Evolutionary conservation across 176 grass and related monocot genomes (phyloP), one percentile per base, ranked within the genome.

Genomic region (Pharus latifolius): DNA sequence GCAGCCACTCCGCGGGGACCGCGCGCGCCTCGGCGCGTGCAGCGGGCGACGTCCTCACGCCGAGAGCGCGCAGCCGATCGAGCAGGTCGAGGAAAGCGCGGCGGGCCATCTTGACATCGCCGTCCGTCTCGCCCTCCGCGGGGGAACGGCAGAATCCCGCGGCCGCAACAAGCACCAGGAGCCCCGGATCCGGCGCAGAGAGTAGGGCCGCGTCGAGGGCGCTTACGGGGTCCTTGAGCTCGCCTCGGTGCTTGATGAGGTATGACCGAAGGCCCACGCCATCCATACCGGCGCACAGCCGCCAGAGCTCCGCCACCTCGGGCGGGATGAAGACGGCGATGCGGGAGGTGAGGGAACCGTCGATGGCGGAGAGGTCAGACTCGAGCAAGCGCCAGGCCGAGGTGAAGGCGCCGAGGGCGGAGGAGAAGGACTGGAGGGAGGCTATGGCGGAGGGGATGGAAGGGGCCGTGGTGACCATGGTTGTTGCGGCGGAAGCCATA

Each of bases 271-370:
- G 66, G 5, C 66, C 81, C 5, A 38, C 11, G 0, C 81, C 73
- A 13, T 78, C 81, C 81, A 83, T 83, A 17, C 22, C 81, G 47
- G 73, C 45, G 66, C 81, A 83, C 28, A 83, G 68, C 9, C 77
- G 40, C 12, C 76, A 58, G 73, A 83, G 58, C 73, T 78, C 57
- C 35, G 35, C 35, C 35, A 5, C 35, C 35, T n/a, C n/a, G n/a
- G n/a, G n/a, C n/a, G n/a, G n/a, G 29, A 73, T 56, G 73, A 19
- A 83, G 66, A 48, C 58, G 18, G 75, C 24, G 59, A 84, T 40
- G 31, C 59, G 67, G 49, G 58, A 76, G 23, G 73, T 40, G 66
- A 83, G 81, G 65, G 73, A 22, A 57, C 65, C 56, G 13, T 83
- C 81, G n/a, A 83, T 8, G 42, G 1, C 15, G 12, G 35, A 62